Conservation (phyloP, 257 asterid species). For the Osmanthus fragrans region DNA sequence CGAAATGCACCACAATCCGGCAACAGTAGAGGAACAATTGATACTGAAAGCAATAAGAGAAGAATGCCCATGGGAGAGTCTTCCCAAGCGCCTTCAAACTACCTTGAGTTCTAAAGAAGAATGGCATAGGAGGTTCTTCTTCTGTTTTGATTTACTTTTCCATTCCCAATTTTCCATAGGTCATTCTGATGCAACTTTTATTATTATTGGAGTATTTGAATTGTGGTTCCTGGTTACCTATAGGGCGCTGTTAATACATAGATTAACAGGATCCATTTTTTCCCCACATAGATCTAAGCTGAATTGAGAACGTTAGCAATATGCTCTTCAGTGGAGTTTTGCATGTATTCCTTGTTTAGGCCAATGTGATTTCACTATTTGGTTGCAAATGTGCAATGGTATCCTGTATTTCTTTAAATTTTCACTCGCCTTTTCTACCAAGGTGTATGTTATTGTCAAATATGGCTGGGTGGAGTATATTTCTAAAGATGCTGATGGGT, state of each 20-base stretch:
- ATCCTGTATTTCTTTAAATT: neutral
- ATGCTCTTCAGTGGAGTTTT: neutral
- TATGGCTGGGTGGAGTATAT: neutral
- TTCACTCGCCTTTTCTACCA: neutral
- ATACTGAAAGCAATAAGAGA: constrained; percentile 73
- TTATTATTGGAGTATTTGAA: neutral
- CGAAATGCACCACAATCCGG: constrained; percentile 73
- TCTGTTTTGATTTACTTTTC: neutral
- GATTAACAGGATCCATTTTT: neutral
- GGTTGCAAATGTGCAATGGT: neutral
- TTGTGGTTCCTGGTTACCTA: neutral
- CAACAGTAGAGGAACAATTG: constrained; percentile 90
- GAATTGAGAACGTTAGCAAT: neutral
- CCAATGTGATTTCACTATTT: neutral
- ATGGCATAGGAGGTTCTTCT: constrained; percentile 82
- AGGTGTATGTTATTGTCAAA: neutral
- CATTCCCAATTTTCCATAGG: neutral
- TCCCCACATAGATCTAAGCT: neutral
- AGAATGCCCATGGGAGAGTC: constrained; percentile 83
- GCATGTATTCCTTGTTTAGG: neutral
- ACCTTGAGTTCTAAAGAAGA: constrained; percentile 82
- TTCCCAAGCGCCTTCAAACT: constrained; percentile 95
- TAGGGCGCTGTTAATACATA: neutral
- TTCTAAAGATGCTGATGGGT: neutral
- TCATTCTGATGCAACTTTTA: neutral